A percentile compares a stretch with the other conserved stretches of the same genome.
These are phyloP conservation scores for Trichoderma sp. DNA, from an alignment of 2,329 filamentous ascomycete genomes.

Conservation along the genomic window DNA sequence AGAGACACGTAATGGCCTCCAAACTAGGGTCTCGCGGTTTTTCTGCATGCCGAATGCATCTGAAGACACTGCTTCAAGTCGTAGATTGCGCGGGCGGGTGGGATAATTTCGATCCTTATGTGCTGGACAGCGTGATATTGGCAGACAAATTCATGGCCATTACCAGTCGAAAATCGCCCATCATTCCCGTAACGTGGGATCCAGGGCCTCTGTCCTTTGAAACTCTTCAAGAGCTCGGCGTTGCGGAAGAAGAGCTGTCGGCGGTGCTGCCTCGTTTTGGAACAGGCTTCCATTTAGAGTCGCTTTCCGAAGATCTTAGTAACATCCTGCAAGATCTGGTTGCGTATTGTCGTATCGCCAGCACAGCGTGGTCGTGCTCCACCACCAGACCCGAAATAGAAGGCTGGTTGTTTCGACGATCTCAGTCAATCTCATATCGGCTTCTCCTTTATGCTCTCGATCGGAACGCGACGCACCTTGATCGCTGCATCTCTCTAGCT, in stretches of 20 bases:
- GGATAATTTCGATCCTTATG: background rate
- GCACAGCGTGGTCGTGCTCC: background rate
- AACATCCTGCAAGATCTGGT: background rate
- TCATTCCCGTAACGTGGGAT: background rate
- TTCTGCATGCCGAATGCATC: slow-evolving; percentile 4
- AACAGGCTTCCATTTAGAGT: background rate
- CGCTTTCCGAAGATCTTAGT: background rate
- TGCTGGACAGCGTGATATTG: background rate
- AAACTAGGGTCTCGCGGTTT: background rate
- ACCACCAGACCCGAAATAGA: background rate
- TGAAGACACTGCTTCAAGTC: background rate
- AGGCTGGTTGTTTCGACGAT: background rate
- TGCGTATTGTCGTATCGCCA: background rate
- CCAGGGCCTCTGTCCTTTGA: background rate
- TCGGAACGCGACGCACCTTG: background rate
- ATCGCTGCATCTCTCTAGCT: background rate
- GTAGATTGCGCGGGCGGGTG: background rate
- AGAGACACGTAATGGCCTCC: background rate
- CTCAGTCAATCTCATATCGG: background rate
- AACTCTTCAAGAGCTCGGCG: background rate
- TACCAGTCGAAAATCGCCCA: background rate
- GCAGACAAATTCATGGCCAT: slow-evolving; percentile 3
- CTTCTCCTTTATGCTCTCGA: background rate
- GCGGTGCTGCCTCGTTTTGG: background rate
- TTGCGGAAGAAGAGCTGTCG: background rate